These are phyloP conservation scores for Lactuca sativa DNA, from an alignment of 129 eudicot genomes.

Conservation along the genomic window DNA sequence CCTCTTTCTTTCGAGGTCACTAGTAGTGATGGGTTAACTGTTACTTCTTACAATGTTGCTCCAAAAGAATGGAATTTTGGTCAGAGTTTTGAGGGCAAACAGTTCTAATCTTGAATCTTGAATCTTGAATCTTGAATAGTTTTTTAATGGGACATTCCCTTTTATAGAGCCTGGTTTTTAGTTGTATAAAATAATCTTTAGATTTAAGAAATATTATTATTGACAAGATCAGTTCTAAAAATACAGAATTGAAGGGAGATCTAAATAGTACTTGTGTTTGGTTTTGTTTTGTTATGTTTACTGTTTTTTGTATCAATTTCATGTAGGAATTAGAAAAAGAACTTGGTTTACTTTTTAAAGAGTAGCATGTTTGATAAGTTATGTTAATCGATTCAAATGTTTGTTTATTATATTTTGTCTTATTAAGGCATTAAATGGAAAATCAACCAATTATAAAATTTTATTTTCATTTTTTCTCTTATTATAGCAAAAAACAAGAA, in stretches of 20 bases:
- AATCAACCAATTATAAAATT: neutral
- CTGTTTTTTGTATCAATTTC: no score
- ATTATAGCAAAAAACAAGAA: no score
- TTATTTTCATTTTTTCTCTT: neutral
- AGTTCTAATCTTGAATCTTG: slow-evolving; percentile 46
- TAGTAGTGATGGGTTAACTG: slow-evolving; percentile 62
- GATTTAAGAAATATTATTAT: neutral
- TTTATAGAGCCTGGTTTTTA: slow-evolving; percentile 25
- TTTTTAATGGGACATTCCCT: neutral
- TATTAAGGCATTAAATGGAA: no score
- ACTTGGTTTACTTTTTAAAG: neutral
- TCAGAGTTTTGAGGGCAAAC: slow-evolving; percentile 87
- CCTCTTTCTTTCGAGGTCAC: slow-evolving; percentile 87
- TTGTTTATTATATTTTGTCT: no score
- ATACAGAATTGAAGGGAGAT: neutral
- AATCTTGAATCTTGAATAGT: neutral
- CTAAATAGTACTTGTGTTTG: neutral
- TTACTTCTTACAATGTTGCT: slow-evolving; percentile 73
- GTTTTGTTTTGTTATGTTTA: neutral
- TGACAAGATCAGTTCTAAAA: neutral
- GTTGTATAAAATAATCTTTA: slow-evolving; percentile 30
- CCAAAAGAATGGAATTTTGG: slow-evolving; percentile 83
- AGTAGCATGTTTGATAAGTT: neutral
- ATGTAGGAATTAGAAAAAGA: no score
- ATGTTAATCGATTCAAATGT: neutral